Percentiles rank a stretch among this genome's conserved stretches.
These are phyloP conservation scores for Paraphoma sp. DNA, from an alignment of 2,329 filamentous ascomycete species.

Conservation along the genomic window DNA sequence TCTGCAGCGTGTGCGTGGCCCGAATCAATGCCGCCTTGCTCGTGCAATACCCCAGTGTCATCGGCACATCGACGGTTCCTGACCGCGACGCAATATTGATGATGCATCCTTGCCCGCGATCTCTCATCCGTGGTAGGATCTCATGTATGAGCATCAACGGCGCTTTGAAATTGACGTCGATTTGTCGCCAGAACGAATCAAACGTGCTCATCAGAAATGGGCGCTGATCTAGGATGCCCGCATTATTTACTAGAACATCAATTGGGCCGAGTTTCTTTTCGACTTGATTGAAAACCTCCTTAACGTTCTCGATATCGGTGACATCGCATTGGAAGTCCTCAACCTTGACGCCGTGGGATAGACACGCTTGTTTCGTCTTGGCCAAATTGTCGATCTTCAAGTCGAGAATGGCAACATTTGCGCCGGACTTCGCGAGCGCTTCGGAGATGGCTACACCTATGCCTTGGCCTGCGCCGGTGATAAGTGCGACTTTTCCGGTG, in stretches of 20 bases:
- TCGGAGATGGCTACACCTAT: constrained; percentile 39
- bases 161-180: constrained; percentile 43
- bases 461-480: constrained; percentile 37
- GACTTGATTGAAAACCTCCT: constrained; percentile 19
- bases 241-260: constrained; percentile 39
- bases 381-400: constrained; percentile 22
- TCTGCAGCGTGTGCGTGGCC: constrained; percentile 38
- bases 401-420: constrained; percentile 35
- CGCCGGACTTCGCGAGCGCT: constrained; percentile 34
- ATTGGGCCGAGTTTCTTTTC: constrained; percentile 30
- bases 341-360: constrained; percentile 25
- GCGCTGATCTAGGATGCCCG: constrained; percentile 33
- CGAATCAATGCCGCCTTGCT: constrained; percentile 38
- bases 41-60: constrained; percentile 38
- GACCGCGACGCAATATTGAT: constrained; percentile 39
- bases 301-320: constrained; percentile 17
- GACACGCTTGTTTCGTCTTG: constrained; percentile 30
- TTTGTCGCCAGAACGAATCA: constrained; percentile 35
- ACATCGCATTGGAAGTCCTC: constrained; percentile 32
- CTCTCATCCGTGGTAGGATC: constrained; percentile 29
- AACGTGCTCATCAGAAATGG: constrained; percentile 37
- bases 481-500: constrained; percentile 30
- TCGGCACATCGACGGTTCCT: constrained; percentile 39
- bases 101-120: constrained; percentile 35
- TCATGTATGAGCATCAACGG: constrained; percentile 35